These are phyloP conservation scores for Drechslera avenae DNA, from an alignment of 2,329 filamentous ascomycete genomes.

Conservation along the genomic window DNA sequence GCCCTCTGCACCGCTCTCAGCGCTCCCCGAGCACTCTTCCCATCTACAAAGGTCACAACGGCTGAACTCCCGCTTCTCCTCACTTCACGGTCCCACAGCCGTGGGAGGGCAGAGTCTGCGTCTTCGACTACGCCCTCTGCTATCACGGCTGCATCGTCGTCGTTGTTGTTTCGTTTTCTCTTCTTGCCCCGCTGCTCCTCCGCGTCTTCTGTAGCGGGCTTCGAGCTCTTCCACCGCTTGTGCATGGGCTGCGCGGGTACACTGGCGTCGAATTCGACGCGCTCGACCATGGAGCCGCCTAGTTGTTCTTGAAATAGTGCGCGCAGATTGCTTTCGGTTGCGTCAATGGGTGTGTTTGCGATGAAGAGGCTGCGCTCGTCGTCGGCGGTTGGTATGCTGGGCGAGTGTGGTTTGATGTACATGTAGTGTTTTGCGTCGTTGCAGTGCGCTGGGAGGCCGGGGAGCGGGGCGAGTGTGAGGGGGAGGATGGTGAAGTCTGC, in stretches of 20 bases:
- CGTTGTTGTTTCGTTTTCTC: conserved; percentile 56
- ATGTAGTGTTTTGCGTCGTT: conserved; percentile 72
- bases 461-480: conserved; percentile 58
- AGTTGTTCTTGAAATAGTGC: conserved; percentile 75
- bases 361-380: conserved; percentile 81
- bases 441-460: conserved; percentile 56
- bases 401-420: conserved; percentile 82
- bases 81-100: conserved; percentile 73
- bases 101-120: conserved; percentile 67
- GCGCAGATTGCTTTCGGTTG: conserved; percentile 77
- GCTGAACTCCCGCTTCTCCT: conserved; percentile 78
- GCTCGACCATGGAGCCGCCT: conserved; percentile 77
- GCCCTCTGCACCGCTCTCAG: conserved; percentile 74
- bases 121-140: conserved; percentile 57
- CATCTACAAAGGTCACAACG: conserved; percentile 82
- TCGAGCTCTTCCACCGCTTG: conserved; percentile 49
- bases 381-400: conserved; percentile 67
- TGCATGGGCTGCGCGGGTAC: conserved; percentile 52
- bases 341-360: conserved; percentile 87
- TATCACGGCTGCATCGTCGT: conserved; percentile 38
- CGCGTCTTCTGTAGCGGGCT: conserved; percentile 44
- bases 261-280: conserved; percentile 69
- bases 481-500: conserved; percentile 72
- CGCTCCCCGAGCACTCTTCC: conserved; percentile 74
- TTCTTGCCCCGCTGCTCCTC: conserved; percentile 54